Base-by-base conservation (phyloP, 2,329 filamentous ascomycete species). In the Fusarium dimerum region DNA sequence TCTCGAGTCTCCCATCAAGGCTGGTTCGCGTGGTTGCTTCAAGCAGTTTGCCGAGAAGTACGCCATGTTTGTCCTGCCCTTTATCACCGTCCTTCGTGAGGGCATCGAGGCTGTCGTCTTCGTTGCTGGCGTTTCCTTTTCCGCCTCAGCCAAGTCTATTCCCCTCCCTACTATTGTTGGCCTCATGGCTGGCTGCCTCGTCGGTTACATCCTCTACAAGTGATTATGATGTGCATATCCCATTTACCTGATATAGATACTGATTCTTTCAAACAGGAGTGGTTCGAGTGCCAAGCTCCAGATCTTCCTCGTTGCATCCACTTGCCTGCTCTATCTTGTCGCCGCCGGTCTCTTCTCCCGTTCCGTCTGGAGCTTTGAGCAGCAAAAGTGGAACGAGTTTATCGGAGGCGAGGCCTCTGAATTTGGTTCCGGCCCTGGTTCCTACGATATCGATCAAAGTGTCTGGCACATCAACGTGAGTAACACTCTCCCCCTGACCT, bases 101-200 rank as follows among this genome's bases (percentile, higher is more conserved):
- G 92, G 91, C 4, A 82, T 96, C 30, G 92, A 96, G 69, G 90
- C 88, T 1, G 87, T 96, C 26, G 82, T 96, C n/a, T 96, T 95
- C 70, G 85, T 95, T 47, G 90, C 90, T 13, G 92, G 91, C 29
- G 91, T 96, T 5, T 87, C 88, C 3, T 85, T 96, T 46, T 84
- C 85, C 1, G 78, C 88, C 3, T 89, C 91, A 0, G 90, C 89
- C 1, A 82, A 81, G 5, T 81, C 91, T 0, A 89, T 96, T 45
- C 91, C 92, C 3, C 72, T 96, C 3, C 84, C 92, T 0, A 88
- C 92, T 4, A 71, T 95, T 16, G 78, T 84, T 16, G 92, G 91
- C 1, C 70, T 96, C 10, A 63, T 80, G 2, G 85, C 86, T 8
- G 92, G 91, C 1, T 69, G 73, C 9, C 50, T 83, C 0, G 80